These are phyloP conservation scores for Berberis thunbergii DNA, from an alignment of 164 flowering plant species.

Conservation along the genomic window DNA sequence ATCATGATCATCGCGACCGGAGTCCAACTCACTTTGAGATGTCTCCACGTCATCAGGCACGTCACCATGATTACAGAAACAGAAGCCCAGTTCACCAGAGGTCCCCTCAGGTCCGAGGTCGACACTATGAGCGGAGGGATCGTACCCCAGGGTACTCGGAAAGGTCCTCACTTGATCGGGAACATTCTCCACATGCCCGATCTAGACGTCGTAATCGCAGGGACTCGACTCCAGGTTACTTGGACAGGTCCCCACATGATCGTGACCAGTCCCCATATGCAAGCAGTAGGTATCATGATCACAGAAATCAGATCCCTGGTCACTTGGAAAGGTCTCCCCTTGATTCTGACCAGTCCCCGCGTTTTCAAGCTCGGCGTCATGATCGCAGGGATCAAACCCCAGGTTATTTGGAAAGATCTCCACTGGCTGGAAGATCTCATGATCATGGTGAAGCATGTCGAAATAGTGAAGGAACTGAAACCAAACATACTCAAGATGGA, in stretches of 20 bases:
- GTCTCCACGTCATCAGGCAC: background rate
- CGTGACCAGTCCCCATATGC: no score
- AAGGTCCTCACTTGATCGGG: no score
- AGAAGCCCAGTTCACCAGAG: conserved; percentile 10
- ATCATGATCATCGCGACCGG: background rate
- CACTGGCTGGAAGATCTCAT: conserved; percentile 32
- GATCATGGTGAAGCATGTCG: conserved; percentile 27
- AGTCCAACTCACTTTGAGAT: background rate
- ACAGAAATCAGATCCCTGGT: no score
- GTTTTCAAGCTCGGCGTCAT: conserved; percentile 32
- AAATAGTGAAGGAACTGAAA: conserved; percentile 38
- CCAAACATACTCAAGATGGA: conserved; percentile 24
- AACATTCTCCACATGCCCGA: no score
- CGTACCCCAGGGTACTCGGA: conserved; percentile 14
- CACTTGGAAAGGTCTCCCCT: conserved; percentile 36
- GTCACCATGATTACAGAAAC: background rate
- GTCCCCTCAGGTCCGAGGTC: conserved; percentile 12
- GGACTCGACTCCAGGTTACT: no score
- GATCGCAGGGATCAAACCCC: conserved; percentile 46
- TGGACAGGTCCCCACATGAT: no score
- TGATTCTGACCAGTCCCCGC: conserved; percentile 39
- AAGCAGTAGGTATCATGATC: no score
- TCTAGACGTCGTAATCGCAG: no score
- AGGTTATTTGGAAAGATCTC: conserved; percentile 12
- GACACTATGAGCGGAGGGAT: conserved; percentile 19